Evolutionary conservation across 2,329 filamentous ascomycete genomes (phyloP).

Genomic region (Paraconiothyrium sp.): DNA sequence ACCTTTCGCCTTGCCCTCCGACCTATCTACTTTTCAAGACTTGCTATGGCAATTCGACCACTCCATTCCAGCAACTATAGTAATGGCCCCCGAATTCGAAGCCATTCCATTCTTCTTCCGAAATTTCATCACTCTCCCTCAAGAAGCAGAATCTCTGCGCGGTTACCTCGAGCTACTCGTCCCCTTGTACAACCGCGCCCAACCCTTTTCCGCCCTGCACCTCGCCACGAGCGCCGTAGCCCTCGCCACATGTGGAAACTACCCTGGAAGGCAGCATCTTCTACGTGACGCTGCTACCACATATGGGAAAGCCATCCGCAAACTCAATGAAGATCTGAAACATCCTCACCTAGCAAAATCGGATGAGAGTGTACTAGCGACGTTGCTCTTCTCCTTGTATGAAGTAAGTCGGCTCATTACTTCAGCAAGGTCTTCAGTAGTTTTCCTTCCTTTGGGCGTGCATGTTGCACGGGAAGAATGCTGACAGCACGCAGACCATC

Average conservation of each 20-base stretch:
- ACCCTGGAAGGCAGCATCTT: conserved; percentile 47
- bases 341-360: conserved; percentile 47
- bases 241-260: conserved; percentile 50
- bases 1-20: conserved; percentile 27
- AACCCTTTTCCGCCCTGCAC: conserved; percentile 49
- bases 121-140: conserved; percentile 51
- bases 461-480: neutral
- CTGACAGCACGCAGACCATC: conserved; percentile 45
- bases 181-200: conserved; percentile 48
- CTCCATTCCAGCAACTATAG: conserved; percentile 37
- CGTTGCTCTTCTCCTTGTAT: conserved; percentile 53
- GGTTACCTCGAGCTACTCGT: conserved; percentile 52
- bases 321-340: conserved; percentile 48
- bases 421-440: conserved; percentile 29
- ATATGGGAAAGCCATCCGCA: conserved; percentile 51
- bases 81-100: conserved; percentile 46
- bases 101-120: conserved; percentile 54
- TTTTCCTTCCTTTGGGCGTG: conserved; percentile 21
- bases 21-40: conserved; percentile 34
- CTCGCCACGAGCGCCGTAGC: conserved; percentile 52
- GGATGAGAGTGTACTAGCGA: conserved; percentile 51
- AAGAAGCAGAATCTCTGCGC: conserved; percentile 49
- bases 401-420: conserved; percentile 46
- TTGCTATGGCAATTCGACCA: conserved; percentile 44
- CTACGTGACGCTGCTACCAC: conserved; percentile 44